Evolutionary conservation across 2,329 filamentous ascomycete species (phyloP).

Genomic region (Arthroderma sp.): DNA sequence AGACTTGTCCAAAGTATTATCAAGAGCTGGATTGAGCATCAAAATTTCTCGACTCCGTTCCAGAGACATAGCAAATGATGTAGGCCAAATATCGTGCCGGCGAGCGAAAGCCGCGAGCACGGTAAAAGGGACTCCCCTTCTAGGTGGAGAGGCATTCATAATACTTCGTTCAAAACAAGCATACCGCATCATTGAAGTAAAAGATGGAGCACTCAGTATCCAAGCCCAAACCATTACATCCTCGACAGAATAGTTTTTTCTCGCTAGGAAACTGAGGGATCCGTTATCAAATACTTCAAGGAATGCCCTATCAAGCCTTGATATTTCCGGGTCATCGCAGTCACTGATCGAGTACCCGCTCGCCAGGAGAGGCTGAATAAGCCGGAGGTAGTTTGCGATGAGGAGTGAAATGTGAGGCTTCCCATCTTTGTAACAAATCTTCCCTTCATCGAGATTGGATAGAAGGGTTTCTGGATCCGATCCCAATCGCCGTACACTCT

Average conservation of each 20-base stretch:
- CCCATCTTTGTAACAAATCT: no score
- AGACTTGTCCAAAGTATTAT: neutral
- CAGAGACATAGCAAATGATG: slow-evolving; percentile 29
- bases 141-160: slow-evolving; percentile 1
- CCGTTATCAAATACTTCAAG: slow-evolving; percentile 20
- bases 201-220: slow-evolving; percentile 28
- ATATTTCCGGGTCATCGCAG: neutral
- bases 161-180: slow-evolving; percentile 16
- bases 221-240: slow-evolving; percentile 36
- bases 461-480: no score
- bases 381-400: slow-evolving; percentile 26
- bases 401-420: slow-evolving; percentile 5
- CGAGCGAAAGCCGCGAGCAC: slow-evolving; percentile 36
- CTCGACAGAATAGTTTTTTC: slow-evolving; percentile 21
- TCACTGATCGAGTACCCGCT: neutral
- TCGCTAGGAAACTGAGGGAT: slow-evolving; percentile 18
- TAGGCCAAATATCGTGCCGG: slow-evolving; percentile 26
- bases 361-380: slow-evolving; percentile 20
- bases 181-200: slow-evolving; percentile 26
- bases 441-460: no score
- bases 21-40: neutral
- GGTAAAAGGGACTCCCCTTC: slow-evolving; percentile 29
- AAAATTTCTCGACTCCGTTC: no score
- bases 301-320: slow-evolving; percentile 17
- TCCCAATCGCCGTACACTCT: no score